Evolutionary conservation across 2,329 filamentous ascomycete species (phyloP).

Genomic region (Erysiphe pisi): DNA sequence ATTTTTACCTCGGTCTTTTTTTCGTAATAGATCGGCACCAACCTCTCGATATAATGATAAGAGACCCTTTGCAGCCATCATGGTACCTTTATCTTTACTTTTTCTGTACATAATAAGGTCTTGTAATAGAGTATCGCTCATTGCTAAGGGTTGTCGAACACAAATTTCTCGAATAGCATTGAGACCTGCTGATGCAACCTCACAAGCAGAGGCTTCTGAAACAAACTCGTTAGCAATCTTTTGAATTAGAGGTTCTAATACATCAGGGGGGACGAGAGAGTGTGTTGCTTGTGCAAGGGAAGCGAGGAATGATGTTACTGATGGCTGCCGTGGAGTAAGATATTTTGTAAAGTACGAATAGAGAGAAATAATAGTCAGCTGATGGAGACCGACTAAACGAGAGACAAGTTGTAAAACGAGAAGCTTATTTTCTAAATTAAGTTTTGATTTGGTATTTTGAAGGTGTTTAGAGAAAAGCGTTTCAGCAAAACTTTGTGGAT

Average conservation of each 20-base stretch:
- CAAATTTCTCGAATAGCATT: slow-evolving; percentile 95
- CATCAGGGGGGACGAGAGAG: slow-evolving; percentile 82
- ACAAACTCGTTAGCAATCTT: slow-evolving; percentile 99
- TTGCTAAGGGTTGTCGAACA: slow-evolving; percentile 82
- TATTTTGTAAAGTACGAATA: slow-evolving; percentile 97
- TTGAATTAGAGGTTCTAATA: slow-evolving; percentile 75
- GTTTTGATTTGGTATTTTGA: slow-evolving; percentile 71
- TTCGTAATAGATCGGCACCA: slow-evolving; percentile 76
- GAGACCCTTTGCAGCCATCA: slow-evolving; percentile 94
- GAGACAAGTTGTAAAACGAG: slow-evolving; percentile 86
- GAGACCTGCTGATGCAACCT: slow-evolving; percentile 82
- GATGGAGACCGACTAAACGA: slow-evolving; percentile 81
- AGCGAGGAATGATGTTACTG: slow-evolving; percentile 85
- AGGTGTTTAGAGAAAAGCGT: slow-evolving; percentile 81
- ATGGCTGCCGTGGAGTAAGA: slow-evolving; percentile 75
- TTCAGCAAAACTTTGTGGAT: slow-evolving; percentile 90
- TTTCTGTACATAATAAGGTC: slow-evolving; percentile 93
- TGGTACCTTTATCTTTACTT: slow-evolving; percentile 97
- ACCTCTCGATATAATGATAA: slow-evolving; percentile 86
- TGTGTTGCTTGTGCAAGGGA: slow-evolving; percentile 87
- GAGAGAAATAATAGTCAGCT: slow-evolving; percentile 75
- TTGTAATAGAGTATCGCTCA: slow-evolving; percentile 90
- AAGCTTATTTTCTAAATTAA: slow-evolving; percentile 79
- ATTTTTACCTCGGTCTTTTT: slow-evolving; percentile 81
- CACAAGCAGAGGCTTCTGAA: slow-evolving; percentile 79